Evolutionary conservation across 2,329 filamentous ascomycete species (phyloP), one percentile per base, ranked within the genome.

Genomic region (Lojkania enalia): DNA sequence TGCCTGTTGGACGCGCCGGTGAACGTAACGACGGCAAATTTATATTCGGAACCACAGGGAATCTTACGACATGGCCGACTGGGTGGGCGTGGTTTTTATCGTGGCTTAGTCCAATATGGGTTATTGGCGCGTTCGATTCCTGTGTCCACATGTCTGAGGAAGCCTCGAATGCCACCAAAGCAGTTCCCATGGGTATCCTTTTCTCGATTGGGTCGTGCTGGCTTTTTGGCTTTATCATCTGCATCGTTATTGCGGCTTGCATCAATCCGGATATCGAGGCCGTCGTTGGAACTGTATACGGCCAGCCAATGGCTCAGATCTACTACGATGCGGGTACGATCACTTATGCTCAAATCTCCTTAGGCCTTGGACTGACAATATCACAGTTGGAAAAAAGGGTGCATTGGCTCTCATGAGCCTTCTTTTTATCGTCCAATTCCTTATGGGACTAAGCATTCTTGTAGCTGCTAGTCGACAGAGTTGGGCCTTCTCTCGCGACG

Each of bases 401-500:
- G 78, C 82, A 0, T 61, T 85, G 5, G 81, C 74, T 0, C 72
- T 84, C 42, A 84, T 84, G 77, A 71, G 73, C 1, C 70, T 84
- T 0, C 65, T 84, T 15, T 80, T 83, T 57, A 75, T 82, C 37
- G 79, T 82, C 2, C 82, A 84, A 57, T 85, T 82, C 60, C 70
- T 84, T 16, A 84, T 84, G 75, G 80, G 81, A 1, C 65, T 83
- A 1, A 80, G 76, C 20, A 77, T 82, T 42, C 66, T 81, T 2
- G 77, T 83, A 3, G 82, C 82, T 1, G 78, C 77, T 3, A 82
- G 78, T 4, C 75, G 82, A 4, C 82, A 85, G 64, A 75, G 73
- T 20, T 85, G 82, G 82, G 82, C 82, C 0, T 85, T 85, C 59
- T 80, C 79, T 6, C 76, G 82, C 18, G 82, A 85, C 54, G 80